Evolutionary conservation across 1,139 yeast species (phyloP).

Genomic region (Geotrichum candidum): DNA sequence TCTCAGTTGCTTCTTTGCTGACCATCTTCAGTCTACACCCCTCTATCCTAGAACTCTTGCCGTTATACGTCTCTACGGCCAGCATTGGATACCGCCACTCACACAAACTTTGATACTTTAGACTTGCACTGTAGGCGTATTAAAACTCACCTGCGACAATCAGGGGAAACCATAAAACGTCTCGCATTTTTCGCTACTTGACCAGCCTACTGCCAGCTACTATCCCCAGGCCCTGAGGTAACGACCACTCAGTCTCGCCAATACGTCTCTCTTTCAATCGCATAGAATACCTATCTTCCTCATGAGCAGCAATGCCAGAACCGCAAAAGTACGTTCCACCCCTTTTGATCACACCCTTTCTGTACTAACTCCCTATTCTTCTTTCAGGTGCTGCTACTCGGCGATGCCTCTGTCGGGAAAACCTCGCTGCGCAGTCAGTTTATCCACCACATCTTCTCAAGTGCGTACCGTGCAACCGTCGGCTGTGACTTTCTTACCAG

Average conservation of each 20-base stretch:
- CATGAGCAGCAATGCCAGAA: conserved; percentile 7
- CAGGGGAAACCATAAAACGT: neutral
- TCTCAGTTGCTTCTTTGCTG: neutral
- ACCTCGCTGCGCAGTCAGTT: conserved; percentile 56
- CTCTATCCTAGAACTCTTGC: neutral
- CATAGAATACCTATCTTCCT: neutral
- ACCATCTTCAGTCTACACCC: neutral
- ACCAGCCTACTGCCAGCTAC: neutral
- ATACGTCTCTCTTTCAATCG: neutral
- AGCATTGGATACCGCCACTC: neutral
- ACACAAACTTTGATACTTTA: neutral
- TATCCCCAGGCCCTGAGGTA: neutral
- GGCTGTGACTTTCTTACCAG: conserved; percentile 58
- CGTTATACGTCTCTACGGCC: neutral
- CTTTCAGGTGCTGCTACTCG: conserved; percentile 46
- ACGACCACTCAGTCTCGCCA: neutral
- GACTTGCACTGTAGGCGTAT: neutral
- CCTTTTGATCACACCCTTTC: neutral
- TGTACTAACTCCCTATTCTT: neutral
- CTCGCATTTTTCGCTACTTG: neutral
- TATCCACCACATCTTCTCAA: conserved; percentile 52
- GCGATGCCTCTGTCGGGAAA: conserved; percentile 60
- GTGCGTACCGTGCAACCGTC: conserved; percentile 55
- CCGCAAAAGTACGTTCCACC: conserved; percentile 10
- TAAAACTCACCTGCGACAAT: neutral